Evolutionary conservation across 2,329 filamentous ascomycete species (phyloP).

Genomic region (Verticillium nubilum): DNA sequence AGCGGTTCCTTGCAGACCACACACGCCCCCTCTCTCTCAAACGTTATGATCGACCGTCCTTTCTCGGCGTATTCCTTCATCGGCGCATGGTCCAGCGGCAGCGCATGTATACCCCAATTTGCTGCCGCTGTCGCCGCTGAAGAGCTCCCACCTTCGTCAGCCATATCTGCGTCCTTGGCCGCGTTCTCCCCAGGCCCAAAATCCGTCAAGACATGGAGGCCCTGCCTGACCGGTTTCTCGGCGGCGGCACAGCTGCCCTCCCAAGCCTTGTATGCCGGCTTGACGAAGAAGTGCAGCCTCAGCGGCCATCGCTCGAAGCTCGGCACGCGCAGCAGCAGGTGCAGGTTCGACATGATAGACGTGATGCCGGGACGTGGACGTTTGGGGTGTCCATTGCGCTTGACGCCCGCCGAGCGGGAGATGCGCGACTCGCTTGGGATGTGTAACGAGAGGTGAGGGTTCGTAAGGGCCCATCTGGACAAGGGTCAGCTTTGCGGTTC

Average conservation of each 20-base stretch:
- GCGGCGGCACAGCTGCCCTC: conserved; percentile 46
- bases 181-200: conserved; percentile 27
- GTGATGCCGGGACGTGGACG: conserved; percentile 55
- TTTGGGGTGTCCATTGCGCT: conserved; percentile 48
- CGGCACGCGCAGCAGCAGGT: conserved; percentile 70
- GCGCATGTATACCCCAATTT: conserved; percentile 44
- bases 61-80: conserved; percentile 51
- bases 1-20: conserved; percentile 44
- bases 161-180: background rate
- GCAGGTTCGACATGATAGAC: conserved; percentile 72
- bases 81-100: conserved; percentile 50
- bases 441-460: conserved; percentile 75
- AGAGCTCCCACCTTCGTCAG: background rate
- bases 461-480: conserved; percentile 82
- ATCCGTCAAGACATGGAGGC: conserved; percentile 53
- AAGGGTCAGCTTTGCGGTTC: background rate
- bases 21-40: conserved; percentile 51
- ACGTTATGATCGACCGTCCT: conserved; percentile 45
- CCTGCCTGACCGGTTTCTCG: conserved; percentile 37
- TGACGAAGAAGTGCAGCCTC: conserved; percentile 69
- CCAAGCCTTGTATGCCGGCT: conserved; percentile 68
- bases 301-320: conserved; percentile 85
- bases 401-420: conserved; percentile 42
- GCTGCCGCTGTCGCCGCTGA: conserved; percentile 1
- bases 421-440: conserved; percentile 62